Conservation (phyloP, 257 asterid genomes). For the Knoxia roxburghii region DNA sequence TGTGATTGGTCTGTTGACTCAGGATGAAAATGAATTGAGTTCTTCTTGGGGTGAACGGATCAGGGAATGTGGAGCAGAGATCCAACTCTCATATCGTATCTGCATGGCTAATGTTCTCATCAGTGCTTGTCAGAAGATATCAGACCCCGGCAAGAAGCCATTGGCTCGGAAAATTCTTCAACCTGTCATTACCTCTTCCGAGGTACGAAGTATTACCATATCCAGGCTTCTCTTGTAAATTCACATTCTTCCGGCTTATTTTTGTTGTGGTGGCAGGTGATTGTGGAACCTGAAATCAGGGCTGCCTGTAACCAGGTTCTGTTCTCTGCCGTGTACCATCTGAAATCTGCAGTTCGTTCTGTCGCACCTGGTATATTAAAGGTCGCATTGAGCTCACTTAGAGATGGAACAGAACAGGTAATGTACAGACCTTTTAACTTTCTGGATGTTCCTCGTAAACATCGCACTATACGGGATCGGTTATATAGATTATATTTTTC, state of each 20-base stretch:
- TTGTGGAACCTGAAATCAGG: slow-evolving; percentile 46
- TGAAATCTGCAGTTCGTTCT: slow-evolving; percentile 56
- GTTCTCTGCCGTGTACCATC: slow-evolving; percentile 62
- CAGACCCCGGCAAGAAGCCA: slow-evolving; percentile 47
- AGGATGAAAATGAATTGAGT: slow-evolving; percentile 16
- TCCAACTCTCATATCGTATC: slow-evolving; percentile 50
- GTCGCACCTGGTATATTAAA: slow-evolving; percentile 49
- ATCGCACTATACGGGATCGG: too few species aligned
- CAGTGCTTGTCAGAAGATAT: slow-evolving; percentile 77
- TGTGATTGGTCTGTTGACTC: slow-evolving; percentile 47
- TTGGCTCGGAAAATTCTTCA: slow-evolving; percentile 55
- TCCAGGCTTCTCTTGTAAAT: background rate
- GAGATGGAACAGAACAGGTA: slow-evolving; percentile 68
- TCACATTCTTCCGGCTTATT: background rate
- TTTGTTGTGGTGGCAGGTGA: slow-evolving; percentile 34
- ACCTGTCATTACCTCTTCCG: slow-evolving; percentile 32
- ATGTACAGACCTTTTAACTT: background rate
- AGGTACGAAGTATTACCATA: slow-evolving; percentile 27
- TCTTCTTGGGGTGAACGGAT: slow-evolving; percentile 23
- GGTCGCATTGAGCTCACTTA: slow-evolving; percentile 53
- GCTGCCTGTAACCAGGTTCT: slow-evolving; percentile 80
- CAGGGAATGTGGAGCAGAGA: slow-evolving; percentile 21
- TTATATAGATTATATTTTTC: too few species aligned
- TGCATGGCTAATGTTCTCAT: slow-evolving; percentile 93
- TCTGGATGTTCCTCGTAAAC: background rate